Evolutionary conservation across 129 eudicot genomes (phyloP), one percentile per base, ranked within the genome.

Genomic region (Erigeron canadensis): DNA sequence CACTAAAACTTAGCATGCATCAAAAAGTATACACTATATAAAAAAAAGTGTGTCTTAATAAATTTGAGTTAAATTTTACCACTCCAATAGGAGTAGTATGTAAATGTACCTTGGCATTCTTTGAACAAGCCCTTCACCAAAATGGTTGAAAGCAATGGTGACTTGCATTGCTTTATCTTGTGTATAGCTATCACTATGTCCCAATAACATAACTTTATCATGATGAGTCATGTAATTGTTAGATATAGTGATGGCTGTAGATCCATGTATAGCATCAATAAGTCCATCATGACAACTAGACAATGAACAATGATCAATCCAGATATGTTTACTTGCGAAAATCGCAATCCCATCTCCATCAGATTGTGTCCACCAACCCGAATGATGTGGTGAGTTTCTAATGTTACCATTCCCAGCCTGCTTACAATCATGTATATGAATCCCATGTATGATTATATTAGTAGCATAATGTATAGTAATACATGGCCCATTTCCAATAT

Each of bases 141-240:
- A 89, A 53, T 89, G 96, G 63, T 89, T 89, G 72, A 72, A 89
- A 12, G 96, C 96, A 61, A 89, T 89, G 0, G 96, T 89, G 37
- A 84, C 96, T 81, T 89, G 96, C 96, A 89, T 89, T 55, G 75
- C 69, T 79, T 86, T 89, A 84, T 89, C 96, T 53, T 83, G 78
- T n/a, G 60, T 18, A 70, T 86, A 86, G 10, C 85, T 77, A 65
- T 89, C 96, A 61, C 96, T 89, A 64, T 89, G 96, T 3, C 96
- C 96, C 80, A 89, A 77, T 6, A 43, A 9, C 47, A 43, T 43
- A 43, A 53, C 59, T 18, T 53, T 18, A 17, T 53, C n/a, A 18
- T 53, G 59, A 17, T 53, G 59, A 53, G 59, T 17, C 2, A 53
- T 11, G 59, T 53, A 17, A 18, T 53, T 53, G n/a, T 53, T 53